These are phyloP conservation scores for Vachellia collinsii DNA, from an alignment of 306 rosid species.

Conservation along the genomic window DNA sequence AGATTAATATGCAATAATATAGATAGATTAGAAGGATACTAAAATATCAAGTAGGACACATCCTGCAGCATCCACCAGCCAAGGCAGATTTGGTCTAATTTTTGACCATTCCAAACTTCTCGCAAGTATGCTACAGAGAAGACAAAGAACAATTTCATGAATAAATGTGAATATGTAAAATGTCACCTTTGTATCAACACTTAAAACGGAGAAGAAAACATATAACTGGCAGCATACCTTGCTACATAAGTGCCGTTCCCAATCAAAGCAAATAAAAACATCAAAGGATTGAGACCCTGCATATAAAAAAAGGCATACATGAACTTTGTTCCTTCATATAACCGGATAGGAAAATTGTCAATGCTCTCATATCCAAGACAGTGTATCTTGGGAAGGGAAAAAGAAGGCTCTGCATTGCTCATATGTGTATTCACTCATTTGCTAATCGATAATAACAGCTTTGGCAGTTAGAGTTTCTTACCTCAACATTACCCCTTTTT, in stretches of 20 bases:
- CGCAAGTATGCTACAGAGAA: constrained; percentile 67
- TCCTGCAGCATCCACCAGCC: constrained; percentile 91
- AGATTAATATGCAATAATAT: constrained; percentile 28
- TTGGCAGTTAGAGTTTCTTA: constrained; percentile 42
- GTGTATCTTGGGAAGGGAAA: constrained; percentile 31
- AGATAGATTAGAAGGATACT: constrained; percentile 63
- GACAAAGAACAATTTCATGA: constrained; percentile 6
- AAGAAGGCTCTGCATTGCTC: constrained; percentile 13
- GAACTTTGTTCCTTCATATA: neutral
- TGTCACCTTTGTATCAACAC: constrained; percentile 23
- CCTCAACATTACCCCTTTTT: constrained; percentile 80
- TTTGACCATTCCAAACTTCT: constrained; percentile 70
- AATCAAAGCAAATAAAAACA: constrained; percentile 82
- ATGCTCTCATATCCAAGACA: constrained; percentile 15
- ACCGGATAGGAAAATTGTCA: neutral
- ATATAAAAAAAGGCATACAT: constrained; percentile 35
- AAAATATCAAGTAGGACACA: constrained; percentile 78
- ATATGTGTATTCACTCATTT: constrained; percentile 17
- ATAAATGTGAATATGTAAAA: constrained; percentile 18
- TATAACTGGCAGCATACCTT: constrained; percentile 50
- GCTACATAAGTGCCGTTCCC: constrained; percentile 81
- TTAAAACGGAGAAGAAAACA: constrained; percentile 19
- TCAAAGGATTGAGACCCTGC: constrained; percentile 90
- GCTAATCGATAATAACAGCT: constrained; percentile 21
- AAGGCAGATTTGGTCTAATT: constrained; percentile 76